Percentiles rank a stretch among this genome's conserved stretches.
Evolutionary conservation across 2,329 filamentous ascomycete genomes (phyloP).

Genomic region (Thelonectria olida): DNA sequence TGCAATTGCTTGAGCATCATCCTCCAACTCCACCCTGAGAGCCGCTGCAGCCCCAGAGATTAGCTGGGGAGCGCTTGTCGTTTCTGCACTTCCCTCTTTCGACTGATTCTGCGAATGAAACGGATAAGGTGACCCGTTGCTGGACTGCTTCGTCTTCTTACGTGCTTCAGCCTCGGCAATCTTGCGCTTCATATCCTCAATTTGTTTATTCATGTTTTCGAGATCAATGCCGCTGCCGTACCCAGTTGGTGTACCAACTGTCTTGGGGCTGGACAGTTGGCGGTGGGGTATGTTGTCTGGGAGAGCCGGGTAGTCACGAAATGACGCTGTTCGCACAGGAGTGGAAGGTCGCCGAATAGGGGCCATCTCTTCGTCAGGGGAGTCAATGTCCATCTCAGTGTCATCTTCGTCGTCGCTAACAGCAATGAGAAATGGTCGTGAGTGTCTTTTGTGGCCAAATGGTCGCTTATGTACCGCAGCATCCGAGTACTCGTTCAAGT

Average conservation of each 20-base stretch:
- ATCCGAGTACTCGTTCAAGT: slow-evolving; percentile 69
- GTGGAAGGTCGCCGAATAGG: slow-evolving; percentile 44
- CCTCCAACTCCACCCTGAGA: not conserved
- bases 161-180: slow-evolving; percentile 69
- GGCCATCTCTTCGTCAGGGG: slow-evolving; percentile 55
- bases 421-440: slow-evolving; percentile 79
- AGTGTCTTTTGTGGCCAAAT: slow-evolving; percentile 66
- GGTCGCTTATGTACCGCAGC: slow-evolving; percentile 63
- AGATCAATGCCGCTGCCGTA: slow-evolving; percentile 51
- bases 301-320: slow-evolving; percentile 57
- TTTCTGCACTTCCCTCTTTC: slow-evolving; percentile 39
- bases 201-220: slow-evolving; percentile 63
- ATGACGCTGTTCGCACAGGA: slow-evolving; percentile 45
- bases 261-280: slow-evolving; percentile 51
- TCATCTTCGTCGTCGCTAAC: slow-evolving; percentile 80
- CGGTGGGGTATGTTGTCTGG: slow-evolving; percentile 51
- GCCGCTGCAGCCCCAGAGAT: slow-evolving; percentile 1
- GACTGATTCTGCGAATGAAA: slow-evolving; percentile 38
- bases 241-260: slow-evolving; percentile 50
- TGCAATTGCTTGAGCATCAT: slow-evolving; percentile 14
- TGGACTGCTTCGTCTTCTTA: slow-evolving; percentile 53
- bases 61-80: not conserved
- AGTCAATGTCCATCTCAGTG: slow-evolving; percentile 74
- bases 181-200: slow-evolving; percentile 67
- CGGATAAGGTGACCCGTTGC: slow-evolving; percentile 43